Percentiles rank a stretch among this genome's conserved stretches.
These are phyloP conservation scores for Pisolithus thermaeus DNA, from an alignment of 1,284 basidiomycete genomes.

Conservation along the genomic window DNA sequence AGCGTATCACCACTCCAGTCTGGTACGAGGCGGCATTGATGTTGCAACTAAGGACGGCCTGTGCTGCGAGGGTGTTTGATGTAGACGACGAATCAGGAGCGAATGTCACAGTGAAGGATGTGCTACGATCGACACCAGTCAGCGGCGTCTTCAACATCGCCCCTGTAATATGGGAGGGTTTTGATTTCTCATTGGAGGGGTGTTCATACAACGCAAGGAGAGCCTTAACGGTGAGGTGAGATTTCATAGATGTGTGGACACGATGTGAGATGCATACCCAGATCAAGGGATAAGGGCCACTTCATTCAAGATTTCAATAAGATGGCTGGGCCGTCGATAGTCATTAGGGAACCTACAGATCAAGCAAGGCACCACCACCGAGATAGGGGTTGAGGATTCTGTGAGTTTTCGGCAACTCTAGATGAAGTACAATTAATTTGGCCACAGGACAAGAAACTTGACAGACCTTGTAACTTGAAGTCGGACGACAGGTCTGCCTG, in stretches of 20 bases:
- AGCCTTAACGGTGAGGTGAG: slow-evolving; percentile 38
- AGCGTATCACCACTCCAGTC: slow-evolving; percentile 58
- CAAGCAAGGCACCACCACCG: slow-evolving; percentile 82
- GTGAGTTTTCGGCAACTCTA: slow-evolving; percentile 64
- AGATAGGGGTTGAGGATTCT: slow-evolving; percentile 76
- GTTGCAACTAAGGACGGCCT: slow-evolving; percentile 63
- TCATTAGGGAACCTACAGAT: slow-evolving; percentile 49
- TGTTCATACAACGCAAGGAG: slow-evolving; percentile 79
- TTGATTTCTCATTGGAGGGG: slow-evolving; percentile 53
- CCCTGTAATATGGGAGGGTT: slow-evolving; percentile 53
- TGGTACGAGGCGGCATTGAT: slow-evolving; percentile 42
- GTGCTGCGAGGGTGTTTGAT: slow-evolving; percentile 43
- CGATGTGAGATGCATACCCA: slow-evolving; percentile 47
- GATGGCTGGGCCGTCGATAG: not conserved
- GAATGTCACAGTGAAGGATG: slow-evolving; percentile 75
- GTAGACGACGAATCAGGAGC: slow-evolving; percentile 30
- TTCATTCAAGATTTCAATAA: slow-evolving; percentile 23
- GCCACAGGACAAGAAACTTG: not conserved
- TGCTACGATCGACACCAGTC: slow-evolving; percentile 77
- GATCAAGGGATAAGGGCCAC: slow-evolving; percentile 80
- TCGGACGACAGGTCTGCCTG: slow-evolving; percentile 72
- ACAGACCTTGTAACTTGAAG: slow-evolving; percentile 67
- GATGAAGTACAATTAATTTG: not conserved
- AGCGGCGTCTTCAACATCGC: slow-evolving; percentile 68
- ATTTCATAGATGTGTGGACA: not conserved